phyloP scores from a whole-genome alignment of 2,329 filamentous ascomycete genomes.

The Trichoderma oligosporum region DNA sequence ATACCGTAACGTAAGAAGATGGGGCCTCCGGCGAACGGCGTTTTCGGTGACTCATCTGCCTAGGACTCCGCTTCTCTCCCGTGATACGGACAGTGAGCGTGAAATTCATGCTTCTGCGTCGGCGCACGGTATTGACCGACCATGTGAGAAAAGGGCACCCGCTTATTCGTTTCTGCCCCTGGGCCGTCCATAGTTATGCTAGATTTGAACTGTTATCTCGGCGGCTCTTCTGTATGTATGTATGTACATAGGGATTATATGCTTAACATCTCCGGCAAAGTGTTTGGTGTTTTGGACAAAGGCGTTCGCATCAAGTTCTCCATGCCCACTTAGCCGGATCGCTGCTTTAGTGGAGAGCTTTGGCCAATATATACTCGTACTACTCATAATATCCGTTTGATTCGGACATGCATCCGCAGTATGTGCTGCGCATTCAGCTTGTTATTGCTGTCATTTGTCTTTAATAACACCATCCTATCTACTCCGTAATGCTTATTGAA shows the following conservation, averaged over 20 bases:
- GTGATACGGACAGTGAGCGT: constrained; percentile 11
- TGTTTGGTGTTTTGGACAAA: constrained; percentile 1
- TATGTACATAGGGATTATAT: constrained; percentile 1
- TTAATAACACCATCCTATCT: not conserved
- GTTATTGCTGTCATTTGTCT: not conserved
- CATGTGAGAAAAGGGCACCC: not conserved
- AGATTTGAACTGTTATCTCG: not conserved
- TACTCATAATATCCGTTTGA: too few species aligned
- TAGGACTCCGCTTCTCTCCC: constrained; percentile 9
- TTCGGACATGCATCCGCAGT: not conserved
- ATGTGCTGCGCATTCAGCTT: not conserved
- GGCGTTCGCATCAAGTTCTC: constrained; percentile 13
- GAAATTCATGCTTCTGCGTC: constrained; percentile 13
- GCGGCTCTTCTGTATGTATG: not conserved
- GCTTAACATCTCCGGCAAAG: constrained; percentile 3
- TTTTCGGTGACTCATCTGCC: constrained; percentile 18
- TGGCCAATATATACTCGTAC: not conserved
- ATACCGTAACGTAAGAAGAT: constrained; percentile 13
- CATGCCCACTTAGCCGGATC: not conserved
- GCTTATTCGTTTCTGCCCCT: constrained; percentile 11
- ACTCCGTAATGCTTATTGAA: not conserved
- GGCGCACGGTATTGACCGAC: not conserved
- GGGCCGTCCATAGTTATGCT: not conserved
- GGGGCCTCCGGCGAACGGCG: constrained; percentile 12
- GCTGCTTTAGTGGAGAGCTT: constrained; percentile 5